These are phyloP conservation scores for Blumeriella jaapii DNA, from an alignment of 2,329 filamentous ascomycete genomes.

Conservation along the genomic window DNA sequence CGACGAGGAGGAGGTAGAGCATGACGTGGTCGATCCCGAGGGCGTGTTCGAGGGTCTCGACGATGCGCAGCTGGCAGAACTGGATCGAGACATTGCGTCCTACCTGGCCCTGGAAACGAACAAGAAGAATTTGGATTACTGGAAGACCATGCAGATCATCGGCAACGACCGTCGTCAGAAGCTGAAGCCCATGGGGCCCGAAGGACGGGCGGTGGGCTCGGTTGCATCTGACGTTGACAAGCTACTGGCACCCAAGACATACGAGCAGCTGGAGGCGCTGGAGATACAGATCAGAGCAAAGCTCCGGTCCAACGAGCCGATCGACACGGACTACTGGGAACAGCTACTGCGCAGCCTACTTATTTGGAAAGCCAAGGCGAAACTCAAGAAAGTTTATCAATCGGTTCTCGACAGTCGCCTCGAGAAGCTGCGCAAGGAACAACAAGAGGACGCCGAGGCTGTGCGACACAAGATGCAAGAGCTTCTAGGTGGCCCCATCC, in stretches of 20 bases:
- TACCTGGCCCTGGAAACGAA: constrained; percentile 76
- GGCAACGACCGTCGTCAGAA: constrained; percentile 66
- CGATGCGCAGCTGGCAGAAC: constrained; percentile 54
- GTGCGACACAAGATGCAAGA: constrained; percentile 41
- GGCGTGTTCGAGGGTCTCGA: constrained; percentile 66
- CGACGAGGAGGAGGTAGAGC: constrained; percentile 53
- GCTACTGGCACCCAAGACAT: constrained; percentile 72
- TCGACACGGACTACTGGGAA: constrained; percentile 97
- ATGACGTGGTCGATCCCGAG: constrained; percentile 70
- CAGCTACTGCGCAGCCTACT: constrained; percentile 74
- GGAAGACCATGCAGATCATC: constrained; percentile 80
- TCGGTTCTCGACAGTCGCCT: constrained; percentile 61
- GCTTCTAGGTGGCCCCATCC: constrained; percentile 31
- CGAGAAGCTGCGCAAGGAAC: constrained; percentile 51
- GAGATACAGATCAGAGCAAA: constrained; percentile 83
- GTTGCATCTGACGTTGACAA: constrained; percentile 83
- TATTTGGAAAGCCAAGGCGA: constrained; percentile 87
- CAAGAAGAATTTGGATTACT: constrained; percentile 71
- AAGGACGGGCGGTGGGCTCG: constrained; percentile 66
- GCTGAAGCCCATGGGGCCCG: constrained; percentile 41
- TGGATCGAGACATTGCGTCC: constrained; percentile 71
- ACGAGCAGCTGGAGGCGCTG: constrained; percentile 74
- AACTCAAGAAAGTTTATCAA: constrained; percentile 66
- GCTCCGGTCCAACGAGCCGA: constrained; percentile 69
- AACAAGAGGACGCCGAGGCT: constrained; percentile 53